Evolutionary conservation across 108 stramenopile genomes (phyloP).

Genomic region (Poteriospumella lacustris): DNA sequence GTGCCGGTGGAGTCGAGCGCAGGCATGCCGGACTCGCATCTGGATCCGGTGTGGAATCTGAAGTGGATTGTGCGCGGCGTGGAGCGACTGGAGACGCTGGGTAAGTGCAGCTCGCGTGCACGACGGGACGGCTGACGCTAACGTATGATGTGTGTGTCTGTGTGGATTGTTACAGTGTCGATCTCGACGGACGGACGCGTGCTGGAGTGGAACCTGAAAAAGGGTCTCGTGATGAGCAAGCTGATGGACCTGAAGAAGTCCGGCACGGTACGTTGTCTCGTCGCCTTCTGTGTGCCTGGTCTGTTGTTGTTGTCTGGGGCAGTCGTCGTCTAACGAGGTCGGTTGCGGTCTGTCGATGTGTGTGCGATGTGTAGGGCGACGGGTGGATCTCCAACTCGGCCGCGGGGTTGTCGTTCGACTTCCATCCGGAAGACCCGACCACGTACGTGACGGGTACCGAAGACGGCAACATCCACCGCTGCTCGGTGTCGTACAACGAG

Average conservation of each 20-base stretch:
- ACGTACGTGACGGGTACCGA: conserved; percentile 56
- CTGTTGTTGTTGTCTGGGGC: neutral
- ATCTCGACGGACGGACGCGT: conserved; percentile 60
- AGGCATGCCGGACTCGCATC: conserved; percentile 41
- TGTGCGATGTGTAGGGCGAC: conserved; percentile 34
- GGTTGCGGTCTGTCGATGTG: no score
- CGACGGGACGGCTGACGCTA: no score
- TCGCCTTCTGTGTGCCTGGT: neutral
- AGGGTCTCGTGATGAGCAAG: conserved; percentile 50
- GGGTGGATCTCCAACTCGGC: conserved; percentile 54
- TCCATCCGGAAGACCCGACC: conserved; percentile 44
- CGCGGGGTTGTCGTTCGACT: conserved; percentile 53
- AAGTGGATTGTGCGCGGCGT: conserved; percentile 56
- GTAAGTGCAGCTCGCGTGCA: no score
- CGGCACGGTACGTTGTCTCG: neutral
- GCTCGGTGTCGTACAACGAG: conserved; percentile 57
- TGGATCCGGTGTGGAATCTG: conserved; percentile 60
- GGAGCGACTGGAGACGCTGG: conserved; percentile 49
- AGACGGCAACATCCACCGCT: conserved; percentile 56
- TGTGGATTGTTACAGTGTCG: no score
- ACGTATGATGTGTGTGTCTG: no score
- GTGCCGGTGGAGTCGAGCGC: conserved; percentile 44
- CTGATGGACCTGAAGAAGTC: conserved; percentile 56
- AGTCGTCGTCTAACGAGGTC: no score
- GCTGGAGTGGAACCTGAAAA: conserved; percentile 57